Conservation (phyloP, 1,139 yeast genomes). For the Suhomyces coccinellae region DNA sequence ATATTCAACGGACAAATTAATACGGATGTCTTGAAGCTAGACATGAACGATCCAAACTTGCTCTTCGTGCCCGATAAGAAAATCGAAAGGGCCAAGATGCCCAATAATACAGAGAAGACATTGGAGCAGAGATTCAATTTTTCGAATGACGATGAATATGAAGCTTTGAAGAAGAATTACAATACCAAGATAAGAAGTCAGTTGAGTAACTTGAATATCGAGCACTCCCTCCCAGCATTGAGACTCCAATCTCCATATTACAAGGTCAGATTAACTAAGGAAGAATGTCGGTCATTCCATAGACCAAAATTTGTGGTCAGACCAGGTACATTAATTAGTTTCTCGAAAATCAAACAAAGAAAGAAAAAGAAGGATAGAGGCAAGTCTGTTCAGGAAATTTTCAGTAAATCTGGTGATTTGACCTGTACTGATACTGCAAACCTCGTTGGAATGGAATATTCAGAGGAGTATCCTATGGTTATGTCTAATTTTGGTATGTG, state of each 20-base stretch:
- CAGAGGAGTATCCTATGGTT: conserved; percentile 86
- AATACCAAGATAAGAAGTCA: conserved; percentile 92
- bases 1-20: conserved; percentile 73
- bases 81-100: conserved; percentile 22
- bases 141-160: conserved; percentile 88
- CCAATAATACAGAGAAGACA: conserved; percentile 45
- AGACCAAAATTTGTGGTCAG: conserved; percentile 73
- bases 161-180: conserved; percentile 76
- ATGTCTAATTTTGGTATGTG: conserved; percentile 95
- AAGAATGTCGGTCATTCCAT: conserved; percentile 77
- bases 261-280: conserved; percentile 70
- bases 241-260: conserved; percentile 90
- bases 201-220: conserved; percentile 85
- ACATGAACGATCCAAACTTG: conserved; percentile 84
- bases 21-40: conserved; percentile 52
- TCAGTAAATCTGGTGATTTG: conserved; percentile 69
- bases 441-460: conserved; percentile 78
- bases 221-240: conserved; percentile 86
- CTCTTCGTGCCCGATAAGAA: conserved; percentile 56
- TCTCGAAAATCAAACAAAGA: conserved; percentile 74
- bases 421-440: conserved; percentile 83
- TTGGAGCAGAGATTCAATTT: conserved; percentile 65
- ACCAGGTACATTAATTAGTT: conserved; percentile 75
- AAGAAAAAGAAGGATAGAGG: conserved; percentile 91
- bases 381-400: conserved; percentile 72